Evolutionary conservation across 257 asterid genomes (phyloP).

Genomic region (Henckelia pumila): DNA sequence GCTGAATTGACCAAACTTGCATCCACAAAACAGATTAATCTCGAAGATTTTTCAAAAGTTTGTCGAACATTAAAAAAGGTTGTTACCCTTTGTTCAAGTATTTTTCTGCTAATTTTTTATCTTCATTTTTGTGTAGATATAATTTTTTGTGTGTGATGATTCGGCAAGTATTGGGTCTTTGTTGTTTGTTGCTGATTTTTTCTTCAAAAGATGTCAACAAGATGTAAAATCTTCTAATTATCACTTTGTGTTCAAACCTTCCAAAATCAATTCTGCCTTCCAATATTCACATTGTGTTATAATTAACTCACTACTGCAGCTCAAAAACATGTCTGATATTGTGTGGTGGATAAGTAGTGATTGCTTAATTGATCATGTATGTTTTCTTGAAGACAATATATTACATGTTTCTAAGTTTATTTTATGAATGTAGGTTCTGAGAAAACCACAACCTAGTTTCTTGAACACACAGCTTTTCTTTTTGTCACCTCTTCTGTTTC

Average conservation of each 20-base stretch:
- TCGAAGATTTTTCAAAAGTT: constrained; percentile 93
- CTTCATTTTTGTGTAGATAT: neutral
- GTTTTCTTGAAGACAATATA: too few species aligned
- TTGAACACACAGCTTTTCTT: too few species aligned
- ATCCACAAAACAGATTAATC: constrained; percentile 87
- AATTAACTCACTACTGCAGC: too few species aligned
- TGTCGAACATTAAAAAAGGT: constrained; percentile 97
- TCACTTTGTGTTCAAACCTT: too few species aligned
- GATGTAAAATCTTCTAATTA: neutral
- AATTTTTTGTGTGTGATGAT: constrained; percentile 14
- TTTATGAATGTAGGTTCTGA: too few species aligned
- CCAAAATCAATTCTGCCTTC: neutral
- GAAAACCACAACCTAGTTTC: too few species aligned
- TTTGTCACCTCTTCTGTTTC: too few species aligned
- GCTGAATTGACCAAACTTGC: constrained; percentile 96
- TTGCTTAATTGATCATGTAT: too few species aligned
- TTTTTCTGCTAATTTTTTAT: neutral
- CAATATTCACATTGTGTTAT: too few species aligned
- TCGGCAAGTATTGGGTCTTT: neutral
- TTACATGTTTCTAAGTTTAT: too few species aligned
- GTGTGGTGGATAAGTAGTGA: too few species aligned
- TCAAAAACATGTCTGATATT: too few species aligned
- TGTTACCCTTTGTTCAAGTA: neutral
- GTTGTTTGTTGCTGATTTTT: constrained; percentile 2
- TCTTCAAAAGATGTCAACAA: neutral